Conservation (phyloP, 306 rosid species). For the Vigna reflexopilosa region DNA sequence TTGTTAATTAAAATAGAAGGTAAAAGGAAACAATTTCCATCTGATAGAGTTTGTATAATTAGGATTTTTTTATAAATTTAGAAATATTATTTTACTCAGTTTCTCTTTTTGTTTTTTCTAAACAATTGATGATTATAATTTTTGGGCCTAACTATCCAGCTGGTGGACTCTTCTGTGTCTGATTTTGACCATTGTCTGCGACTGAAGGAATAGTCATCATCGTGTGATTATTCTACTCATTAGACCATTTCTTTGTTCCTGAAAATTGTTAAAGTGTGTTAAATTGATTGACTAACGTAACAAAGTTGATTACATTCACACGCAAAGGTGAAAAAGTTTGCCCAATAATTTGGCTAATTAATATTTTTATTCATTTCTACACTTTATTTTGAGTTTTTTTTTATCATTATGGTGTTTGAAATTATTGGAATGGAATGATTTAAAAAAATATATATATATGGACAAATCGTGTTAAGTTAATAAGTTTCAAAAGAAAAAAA, state of each 20-base stretch:
- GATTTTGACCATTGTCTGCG: conserved; percentile 19
- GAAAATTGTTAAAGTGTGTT: background rate
- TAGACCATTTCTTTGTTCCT: background rate
- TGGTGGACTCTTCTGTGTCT: background rate
- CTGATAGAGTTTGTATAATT: background rate
- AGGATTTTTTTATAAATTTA: background rate
- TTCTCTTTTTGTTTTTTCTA: background rate
- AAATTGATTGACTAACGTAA: background rate
- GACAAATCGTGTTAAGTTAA: too few relatives aligned
- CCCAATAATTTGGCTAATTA: background rate
- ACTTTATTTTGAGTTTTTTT: background rate
- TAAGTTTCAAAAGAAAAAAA: too few relatives aligned
- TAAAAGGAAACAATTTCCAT: background rate
- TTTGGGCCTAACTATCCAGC: background rate
- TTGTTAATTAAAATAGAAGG: background rate
- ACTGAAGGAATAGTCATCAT: conserved; percentile 15
- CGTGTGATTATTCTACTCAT: background rate
- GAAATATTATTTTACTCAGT: background rate
- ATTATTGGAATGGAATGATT: too few relatives aligned
- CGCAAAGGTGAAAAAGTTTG: background rate
- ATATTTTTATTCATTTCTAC: background rate
- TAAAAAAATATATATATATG: too few relatives aligned
- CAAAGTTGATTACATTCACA: background rate
- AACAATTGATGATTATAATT: background rate
- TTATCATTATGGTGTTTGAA: too few relatives aligned